Percentiles rank a stretch among this genome's conserved stretches.
These are phyloP conservation scores for Asterochloris sp. DNA, from an alignment of 139 green algal species.

Conservation along the genomic window DNA sequence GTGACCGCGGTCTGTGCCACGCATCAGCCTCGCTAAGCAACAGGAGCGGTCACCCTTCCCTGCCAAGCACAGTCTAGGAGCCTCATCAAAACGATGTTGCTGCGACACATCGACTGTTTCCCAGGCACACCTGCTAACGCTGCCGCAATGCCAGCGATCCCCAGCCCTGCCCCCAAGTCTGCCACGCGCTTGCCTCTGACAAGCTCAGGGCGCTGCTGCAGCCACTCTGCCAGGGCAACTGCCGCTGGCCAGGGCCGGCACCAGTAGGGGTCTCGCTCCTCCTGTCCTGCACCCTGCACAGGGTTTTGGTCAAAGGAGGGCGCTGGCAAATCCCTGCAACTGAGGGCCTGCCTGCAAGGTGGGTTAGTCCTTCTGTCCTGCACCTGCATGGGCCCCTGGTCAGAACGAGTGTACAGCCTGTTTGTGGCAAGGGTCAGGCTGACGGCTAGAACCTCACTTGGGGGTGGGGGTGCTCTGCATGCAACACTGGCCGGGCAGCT, in stretches of 20 bases:
- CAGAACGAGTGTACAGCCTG: too few relatives aligned
- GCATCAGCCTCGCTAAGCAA: background rate
- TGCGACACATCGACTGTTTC: background rate
- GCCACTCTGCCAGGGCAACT: slow-evolving; percentile 57
- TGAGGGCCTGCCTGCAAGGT: too few relatives aligned
- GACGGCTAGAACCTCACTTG: too few relatives aligned
- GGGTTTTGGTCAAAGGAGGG: too few relatives aligned
- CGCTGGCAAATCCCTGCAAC: too few relatives aligned
- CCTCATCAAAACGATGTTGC: background rate
- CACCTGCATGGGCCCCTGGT: too few relatives aligned
- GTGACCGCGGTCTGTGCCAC: background rate
- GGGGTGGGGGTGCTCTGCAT: too few relatives aligned
- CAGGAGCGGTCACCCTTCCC: background rate
- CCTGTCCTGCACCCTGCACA: slow-evolving; percentile 22
- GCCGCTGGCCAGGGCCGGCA: slow-evolving; percentile 73
- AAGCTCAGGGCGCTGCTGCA: slow-evolving; percentile 54
- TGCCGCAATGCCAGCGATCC: slow-evolving; percentile 69
- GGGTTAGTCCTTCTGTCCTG: too few relatives aligned
- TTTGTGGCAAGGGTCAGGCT: too few relatives aligned
- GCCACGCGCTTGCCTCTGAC: slow-evolving; percentile 52
- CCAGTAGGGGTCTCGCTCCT: slow-evolving; percentile 71
- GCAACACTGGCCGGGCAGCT: too few relatives aligned
- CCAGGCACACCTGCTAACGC: slow-evolving; percentile 48
- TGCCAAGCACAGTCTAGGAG: background rate
- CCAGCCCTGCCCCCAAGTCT: slow-evolving; percentile 72